These are phyloP conservation scores for Meyerozyma sp. DNA, from an alignment of 1,139 yeast genomes.

Conservation along the genomic window DNA sequence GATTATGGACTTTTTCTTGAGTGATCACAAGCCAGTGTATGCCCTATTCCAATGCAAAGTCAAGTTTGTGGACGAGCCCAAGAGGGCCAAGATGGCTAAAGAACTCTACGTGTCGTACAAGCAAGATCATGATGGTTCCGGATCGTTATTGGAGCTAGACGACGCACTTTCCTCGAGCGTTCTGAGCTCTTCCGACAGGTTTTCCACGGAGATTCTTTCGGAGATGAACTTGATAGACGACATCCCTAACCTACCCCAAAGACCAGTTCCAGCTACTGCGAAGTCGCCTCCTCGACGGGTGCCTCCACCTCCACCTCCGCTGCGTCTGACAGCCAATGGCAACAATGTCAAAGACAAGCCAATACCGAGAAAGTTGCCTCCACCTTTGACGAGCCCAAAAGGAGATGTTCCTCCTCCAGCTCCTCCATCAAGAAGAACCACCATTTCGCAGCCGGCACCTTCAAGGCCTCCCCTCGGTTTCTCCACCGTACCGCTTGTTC, in stretches of 20 bases:
- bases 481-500: constrained; percentile 35
- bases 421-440: constrained; percentile 18
- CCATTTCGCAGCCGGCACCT: constrained; percentile 3
- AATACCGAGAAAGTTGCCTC: constrained; percentile 17
- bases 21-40: constrained; percentile 92
- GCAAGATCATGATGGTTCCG: constrained; percentile 21
- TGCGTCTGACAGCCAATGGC: constrained; percentile 12
- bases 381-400: constrained; percentile 5
- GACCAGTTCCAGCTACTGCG: constrained; percentile 12
- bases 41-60: constrained; percentile 67
- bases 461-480: constrained; percentile 28
- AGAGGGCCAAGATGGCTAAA: constrained; percentile 25
- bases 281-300: constrained; percentile 20
- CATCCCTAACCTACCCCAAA: constrained; percentile 20
- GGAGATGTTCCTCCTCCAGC: constrained; percentile 19
- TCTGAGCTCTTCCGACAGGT: constrained; percentile 3
- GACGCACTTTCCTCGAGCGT: constrained; percentile 10
- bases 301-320: constrained; percentile 35
- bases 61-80: constrained; percentile 50
- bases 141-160: constrained; percentile 15
- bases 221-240: constrained; percentile 34
- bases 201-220: constrained; percentile 24
- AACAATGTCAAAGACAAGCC: constrained; percentile 2
- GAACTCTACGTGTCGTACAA: constrained; percentile 29
- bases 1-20: constrained; percentile 50